A percentile compares a stretch with the other conserved stretches of the same genome.
Evolutionary conservation across 1,139 yeast genomes (phyloP).

Genomic region (Casaregolazyma lundiana): DNA sequence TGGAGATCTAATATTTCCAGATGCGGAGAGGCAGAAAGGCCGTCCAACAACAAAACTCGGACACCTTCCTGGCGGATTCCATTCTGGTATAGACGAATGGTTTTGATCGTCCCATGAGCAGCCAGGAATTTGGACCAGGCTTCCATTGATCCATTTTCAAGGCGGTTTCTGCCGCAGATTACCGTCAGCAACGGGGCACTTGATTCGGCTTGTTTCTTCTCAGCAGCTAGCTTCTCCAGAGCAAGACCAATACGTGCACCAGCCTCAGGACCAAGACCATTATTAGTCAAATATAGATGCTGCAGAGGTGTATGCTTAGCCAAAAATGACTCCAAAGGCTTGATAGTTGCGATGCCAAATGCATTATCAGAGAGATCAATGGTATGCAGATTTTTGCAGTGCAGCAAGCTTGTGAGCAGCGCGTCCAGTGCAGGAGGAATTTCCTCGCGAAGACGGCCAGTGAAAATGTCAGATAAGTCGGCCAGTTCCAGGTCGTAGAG

Average conservation of each 20-base stretch:
- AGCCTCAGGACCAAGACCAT: conserved; percentile 97
- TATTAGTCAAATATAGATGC: conserved; percentile 84
- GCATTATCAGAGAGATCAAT: conserved; percentile 92
- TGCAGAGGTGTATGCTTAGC: conserved; percentile 72
- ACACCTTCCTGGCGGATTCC: conserved; percentile 96
- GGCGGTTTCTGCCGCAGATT: conserved; percentile 92
- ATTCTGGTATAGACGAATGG: conserved; percentile 81
- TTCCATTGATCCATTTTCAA: conserved; percentile 84
- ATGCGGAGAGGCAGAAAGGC: conserved; percentile 56
- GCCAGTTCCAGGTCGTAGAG: conserved; percentile 50
- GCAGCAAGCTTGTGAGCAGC: conserved; percentile 67
- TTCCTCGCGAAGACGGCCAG: conserved; percentile 91
- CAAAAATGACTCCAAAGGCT: conserved; percentile 75
- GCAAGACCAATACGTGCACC: conserved; percentile 92
- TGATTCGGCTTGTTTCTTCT: conserved; percentile 45
- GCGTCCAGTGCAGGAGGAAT: conserved; percentile 78
- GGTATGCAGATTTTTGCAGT: conserved; percentile 63
- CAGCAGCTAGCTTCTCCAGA: conserved; percentile 63
- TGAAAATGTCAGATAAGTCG: conserved; percentile 85
- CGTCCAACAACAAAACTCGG: conserved; percentile 65
- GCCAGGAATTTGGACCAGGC: conserved; percentile 63
- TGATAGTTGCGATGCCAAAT: conserved; percentile 91
- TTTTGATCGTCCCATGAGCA: conserved; percentile 68
- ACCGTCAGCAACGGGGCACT: conserved; percentile 59
- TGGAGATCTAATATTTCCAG: conserved; percentile 78